phyloP scores from a whole-genome alignment of 495 filamentous ascomycete genomes.

The Saxophila tyrrhenica region DNA sequence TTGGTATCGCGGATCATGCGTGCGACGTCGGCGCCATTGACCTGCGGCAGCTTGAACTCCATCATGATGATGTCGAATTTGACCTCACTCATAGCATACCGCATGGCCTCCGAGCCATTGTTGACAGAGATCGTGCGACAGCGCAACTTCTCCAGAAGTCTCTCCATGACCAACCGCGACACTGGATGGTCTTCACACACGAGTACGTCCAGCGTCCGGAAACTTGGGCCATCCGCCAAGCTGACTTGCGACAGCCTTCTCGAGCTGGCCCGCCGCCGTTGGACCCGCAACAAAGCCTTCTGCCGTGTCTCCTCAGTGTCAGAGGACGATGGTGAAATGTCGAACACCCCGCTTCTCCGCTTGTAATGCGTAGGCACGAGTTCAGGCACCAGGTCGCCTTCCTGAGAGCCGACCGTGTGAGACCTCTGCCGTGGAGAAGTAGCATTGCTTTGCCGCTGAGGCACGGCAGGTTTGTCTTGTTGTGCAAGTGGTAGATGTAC shows the following conservation, averaged over 20 bases:
- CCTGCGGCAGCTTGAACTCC: slow-evolving; percentile 86
- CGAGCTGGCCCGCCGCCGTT: slow-evolving; percentile 82
- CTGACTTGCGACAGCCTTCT: slow-evolving; percentile 82
- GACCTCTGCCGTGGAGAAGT: slow-evolving; percentile 62
- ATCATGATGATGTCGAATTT: slow-evolving; percentile 95
- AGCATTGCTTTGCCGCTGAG: slow-evolving; percentile 16
- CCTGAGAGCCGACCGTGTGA: slow-evolving; percentile 88
- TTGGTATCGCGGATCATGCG: slow-evolving; percentile 94
- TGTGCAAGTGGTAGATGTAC: slow-evolving; percentile 4
- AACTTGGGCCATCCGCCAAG: slow-evolving; percentile 67
- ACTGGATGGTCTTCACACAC: slow-evolving; percentile 98
- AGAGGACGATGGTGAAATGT: slow-evolving; percentile 93
- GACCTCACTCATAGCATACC: slow-evolving; percentile 86
- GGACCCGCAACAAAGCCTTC: slow-evolving; percentile 85
- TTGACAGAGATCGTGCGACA: slow-evolving; percentile 88
- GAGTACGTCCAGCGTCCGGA: slow-evolving; percentile 83
- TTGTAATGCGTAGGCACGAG: slow-evolving; percentile 69
- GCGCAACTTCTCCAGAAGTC: slow-evolving; percentile 82
- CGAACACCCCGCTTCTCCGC: slow-evolving; percentile 85
- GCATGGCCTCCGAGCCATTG: slow-evolving; percentile 80
- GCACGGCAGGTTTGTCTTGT: neutral
- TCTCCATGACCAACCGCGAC: slow-evolving; percentile 95
- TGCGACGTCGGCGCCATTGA: slow-evolving; percentile 88
- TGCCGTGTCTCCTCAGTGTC: slow-evolving; percentile 91
- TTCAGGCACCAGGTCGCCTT: slow-evolving; percentile 68